Evolutionary conservation across 1,284 basidiomycete species (phyloP).

Genomic region (Athelia sp.): DNA sequence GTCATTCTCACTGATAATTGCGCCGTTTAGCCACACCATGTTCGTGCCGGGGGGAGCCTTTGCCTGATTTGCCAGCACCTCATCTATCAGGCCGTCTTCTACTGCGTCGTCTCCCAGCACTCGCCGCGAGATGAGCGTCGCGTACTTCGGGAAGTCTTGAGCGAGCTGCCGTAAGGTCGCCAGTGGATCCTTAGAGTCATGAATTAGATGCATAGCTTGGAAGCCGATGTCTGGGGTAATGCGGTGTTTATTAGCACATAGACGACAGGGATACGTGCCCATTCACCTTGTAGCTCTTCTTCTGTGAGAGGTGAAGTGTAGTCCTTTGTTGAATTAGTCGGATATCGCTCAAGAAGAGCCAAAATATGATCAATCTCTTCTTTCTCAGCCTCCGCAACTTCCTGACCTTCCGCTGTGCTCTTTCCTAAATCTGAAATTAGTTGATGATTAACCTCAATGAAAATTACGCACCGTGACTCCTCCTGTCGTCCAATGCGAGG

Average conservation of each 20-base stretch:
- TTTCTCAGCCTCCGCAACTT: slow-evolving; percentile 20
- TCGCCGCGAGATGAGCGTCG: slow-evolving; percentile 63
- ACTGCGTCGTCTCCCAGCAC: slow-evolving; percentile 51
- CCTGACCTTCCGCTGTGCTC: slow-evolving; percentile 1
- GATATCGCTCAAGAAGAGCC: slow-evolving; percentile 50
- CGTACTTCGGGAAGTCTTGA: slow-evolving; percentile 87
- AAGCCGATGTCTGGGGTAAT: slow-evolving; percentile 57
- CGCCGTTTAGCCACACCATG: slow-evolving; percentile 79
- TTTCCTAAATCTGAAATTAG: no score
- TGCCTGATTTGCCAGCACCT: slow-evolving; percentile 53
- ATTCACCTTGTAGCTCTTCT: slow-evolving; percentile 55
- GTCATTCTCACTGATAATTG: slow-evolving; percentile 54
- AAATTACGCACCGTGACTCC: neutral
- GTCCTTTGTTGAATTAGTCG: slow-evolving; percentile 46
- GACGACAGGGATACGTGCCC: neutral
- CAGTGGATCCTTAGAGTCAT: slow-evolving; percentile 54
- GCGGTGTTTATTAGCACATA: slow-evolving; percentile 4
- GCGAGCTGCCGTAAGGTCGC: slow-evolving; percentile 65
- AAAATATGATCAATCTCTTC: slow-evolving; percentile 36
- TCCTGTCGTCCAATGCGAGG: slow-evolving; percentile 85
- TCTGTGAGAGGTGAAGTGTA: slow-evolving; percentile 53
- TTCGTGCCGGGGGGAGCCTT: slow-evolving; percentile 51
- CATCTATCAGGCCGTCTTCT: slow-evolving; percentile 52
- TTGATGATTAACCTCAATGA: neutral
- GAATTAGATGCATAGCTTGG: slow-evolving; percentile 71